Conservation (phyloP, 306 rosid genomes). For the cucumber (Cucumis sativus) region DNA sequence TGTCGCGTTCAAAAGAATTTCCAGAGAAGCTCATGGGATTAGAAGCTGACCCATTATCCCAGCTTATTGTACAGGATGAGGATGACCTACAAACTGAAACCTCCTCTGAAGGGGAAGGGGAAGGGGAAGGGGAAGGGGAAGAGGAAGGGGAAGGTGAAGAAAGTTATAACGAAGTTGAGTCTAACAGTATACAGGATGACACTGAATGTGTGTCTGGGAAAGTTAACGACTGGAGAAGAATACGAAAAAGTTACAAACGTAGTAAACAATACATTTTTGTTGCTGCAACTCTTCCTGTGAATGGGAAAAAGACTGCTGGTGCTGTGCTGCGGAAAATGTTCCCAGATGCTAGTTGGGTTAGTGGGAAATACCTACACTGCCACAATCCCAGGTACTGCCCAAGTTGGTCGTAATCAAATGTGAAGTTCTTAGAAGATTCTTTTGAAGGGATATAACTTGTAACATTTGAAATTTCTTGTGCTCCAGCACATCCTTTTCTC, state of each 20-base stretch:
- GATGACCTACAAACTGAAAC: conserved; percentile 32
- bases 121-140: conserved; percentile 33
- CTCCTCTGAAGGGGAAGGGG: neutral
- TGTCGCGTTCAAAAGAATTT: conserved; percentile 40
- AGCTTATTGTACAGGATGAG: conserved; percentile 31
- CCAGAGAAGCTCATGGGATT: conserved; percentile 21
- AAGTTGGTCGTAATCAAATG: neutral
- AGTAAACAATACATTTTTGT: conserved; percentile 89
- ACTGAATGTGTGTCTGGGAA: conserved; percentile 26
- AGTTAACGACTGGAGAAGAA: conserved; percentile 66
- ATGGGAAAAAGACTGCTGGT: conserved; percentile 96
- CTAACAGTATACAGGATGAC: conserved; percentile 8
- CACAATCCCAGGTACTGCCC: conserved; percentile 74
- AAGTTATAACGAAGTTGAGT: conserved; percentile 20
- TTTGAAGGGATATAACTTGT: neutral
- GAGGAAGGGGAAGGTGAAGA: conserved; percentile 23
- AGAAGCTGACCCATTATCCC: conserved; percentile 32
- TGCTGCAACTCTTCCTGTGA: conserved; percentile 94
- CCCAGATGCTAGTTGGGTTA: conserved; percentile 81
- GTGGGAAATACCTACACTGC: conserved; percentile 83
- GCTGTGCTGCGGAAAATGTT: conserved; percentile 64
- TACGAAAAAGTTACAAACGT: conserved; percentile 55
- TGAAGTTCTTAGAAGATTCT: neutral
- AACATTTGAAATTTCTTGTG: neutral
- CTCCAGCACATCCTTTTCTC: neutral